These are phyloP conservation scores for Fusarium acutatum DNA, from an alignment of 2,329 filamentous ascomycete species.

Conservation along the genomic window DNA sequence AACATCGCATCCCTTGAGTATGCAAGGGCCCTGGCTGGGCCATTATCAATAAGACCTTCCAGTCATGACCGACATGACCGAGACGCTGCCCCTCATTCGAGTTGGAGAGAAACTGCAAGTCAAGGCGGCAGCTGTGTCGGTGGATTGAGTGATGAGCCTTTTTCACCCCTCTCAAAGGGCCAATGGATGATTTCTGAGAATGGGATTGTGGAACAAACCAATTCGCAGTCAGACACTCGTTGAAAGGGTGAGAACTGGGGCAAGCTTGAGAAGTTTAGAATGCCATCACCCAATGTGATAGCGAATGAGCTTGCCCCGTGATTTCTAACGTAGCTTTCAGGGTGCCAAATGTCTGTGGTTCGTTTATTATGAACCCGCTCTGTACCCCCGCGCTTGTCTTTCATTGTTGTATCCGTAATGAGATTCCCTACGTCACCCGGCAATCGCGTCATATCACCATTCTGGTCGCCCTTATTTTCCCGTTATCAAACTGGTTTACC, in stretches of 20 bases:
- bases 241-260: not conserved
- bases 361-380: slow-evolving; percentile 6
- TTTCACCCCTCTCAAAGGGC: not conserved
- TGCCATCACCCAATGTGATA: slow-evolving; percentile 1
- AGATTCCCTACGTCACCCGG: slow-evolving; percentile 40
- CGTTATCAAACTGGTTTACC: slow-evolving; percentile 15
- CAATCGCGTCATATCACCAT: slow-evolving; percentile 32
- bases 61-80: slow-evolving; percentile 22
- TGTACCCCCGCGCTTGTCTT: slow-evolving; percentile 22
- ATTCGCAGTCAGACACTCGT: slow-evolving; percentile 8
- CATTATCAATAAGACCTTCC: slow-evolving; percentile 14
- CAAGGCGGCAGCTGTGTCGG: slow-evolving; percentile 11
- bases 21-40: slow-evolving; percentile 11
- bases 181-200: slow-evolving; percentile 2
- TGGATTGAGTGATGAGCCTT: slow-evolving; percentile 9
- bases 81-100: slow-evolving; percentile 24
- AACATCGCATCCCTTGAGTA: slow-evolving; percentile 1
- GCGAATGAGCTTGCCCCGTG: slow-evolving; percentile 10
- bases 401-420: slow-evolving; percentile 12
- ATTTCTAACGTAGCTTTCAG: slow-evolving; percentile 13
- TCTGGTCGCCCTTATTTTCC: slow-evolving; percentile 20
- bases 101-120: not conserved
- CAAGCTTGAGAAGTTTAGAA: slow-evolving; percentile 7
- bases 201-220: slow-evolving; percentile 1
- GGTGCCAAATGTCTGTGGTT: slow-evolving; percentile 2